These are phyloP conservation scores for Limnanthes douglasii DNA, from an alignment of 345 rosid genomes.

Conservation along the genomic window DNA sequence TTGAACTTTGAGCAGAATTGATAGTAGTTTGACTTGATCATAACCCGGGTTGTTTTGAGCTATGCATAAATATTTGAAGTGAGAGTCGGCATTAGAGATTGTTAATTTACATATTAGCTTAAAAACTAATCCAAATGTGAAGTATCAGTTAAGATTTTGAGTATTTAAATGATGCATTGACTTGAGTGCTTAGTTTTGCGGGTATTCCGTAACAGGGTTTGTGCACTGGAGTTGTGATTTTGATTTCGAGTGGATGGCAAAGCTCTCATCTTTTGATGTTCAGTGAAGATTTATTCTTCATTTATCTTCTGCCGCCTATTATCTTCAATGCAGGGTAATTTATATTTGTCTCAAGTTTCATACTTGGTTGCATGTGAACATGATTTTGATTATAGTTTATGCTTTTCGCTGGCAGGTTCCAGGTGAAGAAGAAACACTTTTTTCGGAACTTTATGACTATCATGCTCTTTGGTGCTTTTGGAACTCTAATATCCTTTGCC, in stretches of 20 bases:
- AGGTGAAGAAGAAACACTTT: constrained; percentile 98
- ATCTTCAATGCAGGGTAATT: constrained; percentile 94
- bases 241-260: constrained; percentile 61
- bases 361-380: not conserved
- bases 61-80: too few species aligned
- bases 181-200: too few species aligned
- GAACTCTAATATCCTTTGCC: constrained; percentile 78
- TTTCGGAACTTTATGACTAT: constrained; percentile 96
- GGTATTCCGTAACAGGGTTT: too few species aligned
- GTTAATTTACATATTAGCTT: too few species aligned
- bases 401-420: constrained; percentile 88
- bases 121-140: too few species aligned
- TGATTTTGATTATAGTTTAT: too few species aligned
- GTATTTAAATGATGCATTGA: not conserved
- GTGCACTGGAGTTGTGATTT: constrained; percentile 73
- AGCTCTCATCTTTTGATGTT: constrained; percentile 77
- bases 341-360: not conserved
- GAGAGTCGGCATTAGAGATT: too few species aligned
- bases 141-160: too few species aligned
- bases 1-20: too few species aligned
- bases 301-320: constrained; percentile 96
- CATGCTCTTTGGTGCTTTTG: constrained; percentile 84
- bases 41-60: too few species aligned
- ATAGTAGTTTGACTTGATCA: too few species aligned
- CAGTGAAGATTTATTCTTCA: constrained; percentile 95